Conservation (phyloP, 176 grass and related monocot species). For the maize (Zea mays) region Zm-B73-REFERENCE-NAM-5.0 NC_050100.1:11360001-11360500, state of each 20-base stretch:
- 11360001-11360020: not conserved
- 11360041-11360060: not conserved
- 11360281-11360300: slow-evolving; percentile 25
- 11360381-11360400: slow-evolving; percentile 63
- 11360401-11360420: not conserved
- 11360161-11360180: not conserved
- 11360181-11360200: slow-evolving; percentile 26
- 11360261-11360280: slow-evolving; percentile 22
- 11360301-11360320: slow-evolving; percentile 32
- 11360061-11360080: not conserved
- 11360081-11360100: slow-evolving; percentile 19
- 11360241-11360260: slow-evolving; percentile 34
- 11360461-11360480: not conserved
- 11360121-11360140: slow-evolving; percentile 43
- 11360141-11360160: slow-evolving; percentile 27
- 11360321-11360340: slow-evolving; percentile 92
- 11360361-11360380: slow-evolving; percentile 85
- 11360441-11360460: not conserved
- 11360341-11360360: slow-evolving; percentile 83
- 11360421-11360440: not conserved
- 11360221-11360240: slow-evolving; percentile 8
- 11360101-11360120: slow-evolving; percentile 27
- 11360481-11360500: slow-evolving; percentile 65
- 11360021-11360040: not conserved
- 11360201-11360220: slow-evolving; percentile 49